phyloP scores from a whole-genome alignment of 208 protist species.

The Angomonas deanei region DNA sequence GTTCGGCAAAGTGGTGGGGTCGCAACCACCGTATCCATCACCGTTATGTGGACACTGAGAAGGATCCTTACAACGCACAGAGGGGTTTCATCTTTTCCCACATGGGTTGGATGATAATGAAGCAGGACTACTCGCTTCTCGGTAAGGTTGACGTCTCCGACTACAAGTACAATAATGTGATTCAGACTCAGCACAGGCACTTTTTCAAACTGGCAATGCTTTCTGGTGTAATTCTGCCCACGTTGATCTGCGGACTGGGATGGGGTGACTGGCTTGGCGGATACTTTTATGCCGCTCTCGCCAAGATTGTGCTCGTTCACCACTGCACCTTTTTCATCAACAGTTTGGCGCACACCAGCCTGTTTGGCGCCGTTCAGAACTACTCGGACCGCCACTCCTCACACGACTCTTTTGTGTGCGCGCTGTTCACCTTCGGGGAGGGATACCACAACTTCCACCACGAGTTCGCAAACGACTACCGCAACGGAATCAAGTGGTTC shows the following conservation, averaged over 20 bases:
- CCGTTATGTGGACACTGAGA: conserved; percentile 87
- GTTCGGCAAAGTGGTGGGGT: conserved; percentile 85
- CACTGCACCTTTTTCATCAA: conserved; percentile 93
- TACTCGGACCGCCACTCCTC: conserved; percentile 79
- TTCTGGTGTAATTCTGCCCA: conserved; percentile 80
- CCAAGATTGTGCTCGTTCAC: conserved; percentile 79
- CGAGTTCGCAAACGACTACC: conserved; percentile 89
- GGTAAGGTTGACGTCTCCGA: conserved; percentile 83
- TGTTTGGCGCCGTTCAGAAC: conserved; percentile 68
- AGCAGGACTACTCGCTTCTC: conserved; percentile 81
- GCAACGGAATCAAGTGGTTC: conserved; percentile 87
- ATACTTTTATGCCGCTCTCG: conserved; percentile 77
- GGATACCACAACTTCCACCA: conserved; percentile 94
- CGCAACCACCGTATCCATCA: conserved; percentile 92
- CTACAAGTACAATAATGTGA: conserved; percentile 75
- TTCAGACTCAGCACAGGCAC: conserved; percentile 84
- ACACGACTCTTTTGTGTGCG: conserved; percentile 76
- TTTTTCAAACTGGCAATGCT: conserved; percentile 83
- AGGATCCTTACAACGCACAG: conserved; percentile 89
- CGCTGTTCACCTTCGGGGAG: conserved; percentile 85
- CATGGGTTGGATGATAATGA: conserved; percentile 91
- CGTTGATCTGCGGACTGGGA: conserved; percentile 70
- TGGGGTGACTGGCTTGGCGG: conserved; percentile 85
- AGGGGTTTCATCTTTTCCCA: conserved; percentile 88
- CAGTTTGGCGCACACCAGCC: conserved; percentile 76